Evolutionary conservation across 2,329 filamentous ascomycete species (phyloP).

Genomic region (Trichoderma atrobrunneum): DNA sequence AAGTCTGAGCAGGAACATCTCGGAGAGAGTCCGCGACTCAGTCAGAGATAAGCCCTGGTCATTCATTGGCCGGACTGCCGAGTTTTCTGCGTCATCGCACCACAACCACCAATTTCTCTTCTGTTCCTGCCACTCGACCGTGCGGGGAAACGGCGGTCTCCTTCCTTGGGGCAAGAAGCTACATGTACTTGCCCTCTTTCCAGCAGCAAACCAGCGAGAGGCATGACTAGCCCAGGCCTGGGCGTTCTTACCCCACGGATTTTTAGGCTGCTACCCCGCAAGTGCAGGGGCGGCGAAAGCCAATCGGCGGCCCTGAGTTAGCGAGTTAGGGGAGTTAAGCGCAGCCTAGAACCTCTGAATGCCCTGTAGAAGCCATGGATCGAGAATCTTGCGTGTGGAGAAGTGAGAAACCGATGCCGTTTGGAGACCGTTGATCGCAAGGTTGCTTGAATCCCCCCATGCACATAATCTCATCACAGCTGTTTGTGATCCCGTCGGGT

Average conservation of each 20-base stretch:
- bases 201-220: neutral
- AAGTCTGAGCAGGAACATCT: neutral
- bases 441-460: neutral
- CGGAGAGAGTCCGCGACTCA: neutral
- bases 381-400: neutral
- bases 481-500: neutral
- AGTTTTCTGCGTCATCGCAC: neutral
- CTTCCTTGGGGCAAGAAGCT: neutral
- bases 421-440: neutral
- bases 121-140: neutral
- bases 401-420: neutral
- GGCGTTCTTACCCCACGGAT: neutral
- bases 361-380: neutral
- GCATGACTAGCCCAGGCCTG: neutral
- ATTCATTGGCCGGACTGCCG: neutral
- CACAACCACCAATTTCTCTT: neutral
- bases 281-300: conserved; percentile 4
- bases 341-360: neutral
- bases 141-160: conserved; percentile 6
- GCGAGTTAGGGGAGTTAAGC: neutral
- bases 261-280: conserved; percentile 14
- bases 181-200: neutral
- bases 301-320: neutral
- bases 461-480: neutral
- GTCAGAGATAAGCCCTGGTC: neutral